Evolutionary conservation across 768 basidiomycete genomes (phyloP), one percentile per base, ranked within the genome.

Genomic region (Daedaleopsis nitida): DNA sequence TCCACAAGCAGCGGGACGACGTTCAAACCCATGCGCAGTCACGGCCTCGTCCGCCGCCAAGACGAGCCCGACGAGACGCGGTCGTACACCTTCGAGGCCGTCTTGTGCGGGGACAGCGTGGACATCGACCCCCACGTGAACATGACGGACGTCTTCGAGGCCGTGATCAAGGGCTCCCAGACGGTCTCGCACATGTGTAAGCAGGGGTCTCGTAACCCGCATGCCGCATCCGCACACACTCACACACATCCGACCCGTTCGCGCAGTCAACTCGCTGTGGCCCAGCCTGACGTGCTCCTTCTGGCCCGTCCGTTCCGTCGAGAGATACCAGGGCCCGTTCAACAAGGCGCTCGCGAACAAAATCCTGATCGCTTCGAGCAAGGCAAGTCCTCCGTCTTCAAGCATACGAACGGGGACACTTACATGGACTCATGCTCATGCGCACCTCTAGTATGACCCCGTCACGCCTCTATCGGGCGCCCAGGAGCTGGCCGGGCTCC

Each of bases 271-370:
- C 10, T 19, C 52, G 9, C 1, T 39, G 3, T 64, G 58, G 58
- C 63, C 58, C 10, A 48, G 43, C 38, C 47, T 48, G n/a, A 13
- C 32, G 21, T 65, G 66, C 37, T 55, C 55, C 34, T 52, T 58
- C 45, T 65, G 62, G 66, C 57, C 61, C 23, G 58, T 58, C 13
- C 64, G 66, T 17, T 60, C 62, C 0, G 66, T 67, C 0, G 68
- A 69, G 57, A 38, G 68, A 10, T 69, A 58, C 38, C 54, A 62
- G 14, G 68, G 68, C 8, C 68, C 66, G 13, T 69, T 64, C 55
- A 67, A 69, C 56, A 49, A 48, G 52, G 63, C 56, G 27, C 55
- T 65, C 10, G 54, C 53, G 2, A 63, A 67, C 45, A 48, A 48
- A 37, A 52, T 67, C 34, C 45, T 69, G 27, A 54, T 69, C 11